A percentile compares a stretch with the other conserved stretches of the same genome.
Evolutionary conservation across 2,329 filamentous ascomycete genomes (phyloP).

Genomic region (Ophiostoma sp.): DNA sequence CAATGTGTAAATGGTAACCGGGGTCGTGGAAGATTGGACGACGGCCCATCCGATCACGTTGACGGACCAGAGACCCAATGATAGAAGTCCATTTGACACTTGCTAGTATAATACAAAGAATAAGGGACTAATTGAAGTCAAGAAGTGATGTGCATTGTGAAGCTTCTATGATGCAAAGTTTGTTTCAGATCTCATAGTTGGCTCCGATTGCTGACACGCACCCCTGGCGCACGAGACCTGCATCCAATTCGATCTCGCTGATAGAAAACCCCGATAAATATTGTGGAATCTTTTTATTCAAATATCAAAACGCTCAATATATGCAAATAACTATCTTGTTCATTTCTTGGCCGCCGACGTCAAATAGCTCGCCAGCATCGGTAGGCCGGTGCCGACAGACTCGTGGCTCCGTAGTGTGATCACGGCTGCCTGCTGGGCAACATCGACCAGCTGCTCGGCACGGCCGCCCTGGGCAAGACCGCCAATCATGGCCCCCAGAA

Average conservation of each 20-base stretch:
- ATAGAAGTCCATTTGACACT: no score
- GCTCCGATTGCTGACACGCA: background rate
- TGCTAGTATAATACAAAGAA: no score
- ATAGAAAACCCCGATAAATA: background rate
- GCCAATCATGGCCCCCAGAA: conserved; percentile 78
- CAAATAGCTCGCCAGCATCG: conserved; percentile 28
- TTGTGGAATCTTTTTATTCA: background rate
- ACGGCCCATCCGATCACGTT: background rate
- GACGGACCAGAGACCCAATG: background rate
- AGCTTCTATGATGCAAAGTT: conserved; percentile 19
- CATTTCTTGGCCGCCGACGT: conserved; percentile 22
- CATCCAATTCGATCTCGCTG: background rate
- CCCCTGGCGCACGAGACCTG: background rate
- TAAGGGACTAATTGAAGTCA: background rate
- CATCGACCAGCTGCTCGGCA: conserved; percentile 59
- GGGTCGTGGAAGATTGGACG: background rate
- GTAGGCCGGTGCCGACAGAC: conserved; percentile 50
- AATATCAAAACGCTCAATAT: background rate
- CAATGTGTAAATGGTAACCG: background rate
- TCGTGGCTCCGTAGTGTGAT: conserved; percentile 70
- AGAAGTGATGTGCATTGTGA: conserved; percentile 17
- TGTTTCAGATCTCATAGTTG: conserved; percentile 15
- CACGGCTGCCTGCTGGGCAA: conserved; percentile 77
- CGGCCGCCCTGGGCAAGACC: conserved; percentile 60
- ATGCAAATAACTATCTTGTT: background rate